phyloP scores from a whole-genome alignment of 2,329 filamentous ascomycete species.

The Mycosphaerella sp. region DNA sequence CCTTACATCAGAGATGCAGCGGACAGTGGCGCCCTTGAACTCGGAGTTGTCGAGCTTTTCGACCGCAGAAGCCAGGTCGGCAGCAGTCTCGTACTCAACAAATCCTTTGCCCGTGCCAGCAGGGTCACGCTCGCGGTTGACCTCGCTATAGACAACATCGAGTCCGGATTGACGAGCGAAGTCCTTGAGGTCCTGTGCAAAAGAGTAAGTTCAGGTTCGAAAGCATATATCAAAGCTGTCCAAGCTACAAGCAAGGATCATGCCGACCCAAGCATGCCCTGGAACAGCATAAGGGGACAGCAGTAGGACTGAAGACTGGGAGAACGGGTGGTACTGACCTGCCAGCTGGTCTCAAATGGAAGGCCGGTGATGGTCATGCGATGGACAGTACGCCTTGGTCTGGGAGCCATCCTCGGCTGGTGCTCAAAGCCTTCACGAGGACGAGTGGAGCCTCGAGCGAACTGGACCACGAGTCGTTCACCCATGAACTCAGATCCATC shows the following conservation, averaged over 20 bases:
- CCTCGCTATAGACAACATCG: slow-evolving; percentile 98
- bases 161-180: slow-evolving; percentile 95
- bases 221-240: background rate
- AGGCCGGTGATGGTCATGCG: slow-evolving; percentile 98
- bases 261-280: background rate
- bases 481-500: slow-evolving; percentile 98
- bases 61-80: slow-evolving; percentile 81
- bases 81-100: slow-evolving; percentile 93
- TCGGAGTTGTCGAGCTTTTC: slow-evolving; percentile 91
- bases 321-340: slow-evolving; percentile 68
- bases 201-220: slow-evolving; percentile 23
- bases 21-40: slow-evolving; percentile 84
- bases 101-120: slow-evolving; percentile 64
- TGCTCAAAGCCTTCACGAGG: slow-evolving; percentile 58
- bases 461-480: slow-evolving; percentile 94
- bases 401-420: slow-evolving; percentile 61
- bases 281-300: slow-evolving; percentile 32
- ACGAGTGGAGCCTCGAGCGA: slow-evolving; percentile 76
- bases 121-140: slow-evolving; percentile 82
- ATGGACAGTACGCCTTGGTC: slow-evolving; percentile 88
- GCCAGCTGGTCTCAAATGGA: slow-evolving; percentile 98
- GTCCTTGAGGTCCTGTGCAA: slow-evolving; percentile 93
- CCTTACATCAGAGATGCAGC: slow-evolving; percentile 76
- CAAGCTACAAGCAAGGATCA: background rate
- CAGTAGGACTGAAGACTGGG: slow-evolving; percentile 12